phyloP scores from a whole-genome alignment of 768 basidiomycete genomes.

The Lactarius sp. region DNA sequence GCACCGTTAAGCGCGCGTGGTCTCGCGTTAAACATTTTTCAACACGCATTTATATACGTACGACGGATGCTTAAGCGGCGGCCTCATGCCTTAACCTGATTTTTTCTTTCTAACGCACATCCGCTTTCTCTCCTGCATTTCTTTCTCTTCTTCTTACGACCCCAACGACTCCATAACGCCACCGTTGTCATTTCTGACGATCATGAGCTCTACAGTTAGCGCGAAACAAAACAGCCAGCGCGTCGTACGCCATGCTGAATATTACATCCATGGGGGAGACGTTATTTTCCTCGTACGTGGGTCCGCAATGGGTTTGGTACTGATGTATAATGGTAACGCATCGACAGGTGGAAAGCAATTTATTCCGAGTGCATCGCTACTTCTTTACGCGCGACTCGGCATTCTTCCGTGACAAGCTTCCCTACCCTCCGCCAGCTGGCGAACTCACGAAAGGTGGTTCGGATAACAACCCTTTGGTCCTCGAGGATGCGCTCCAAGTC shows the following conservation, averaged over 20 bases:
- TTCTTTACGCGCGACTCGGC: constrained; percentile 59
- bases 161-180: constrained; percentile 1
- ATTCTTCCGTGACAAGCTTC: constrained; percentile 28
- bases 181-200: background rate
- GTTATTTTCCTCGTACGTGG: constrained; percentile 27
- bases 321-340: background rate
- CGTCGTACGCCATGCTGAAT: constrained; percentile 27
- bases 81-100: constrained; percentile 19
- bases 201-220: constrained; percentile 13
- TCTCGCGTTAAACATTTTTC: background rate
- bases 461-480: constrained; percentile 30
- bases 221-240: constrained; percentile 25
- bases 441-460: constrained; percentile 27
- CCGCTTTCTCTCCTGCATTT: background rate
- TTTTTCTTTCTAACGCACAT: constrained; percentile 9
- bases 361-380: constrained; percentile 57
- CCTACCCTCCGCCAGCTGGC: constrained; percentile 26
- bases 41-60: constrained; percentile 10
- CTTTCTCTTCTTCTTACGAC: constrained; percentile 1
- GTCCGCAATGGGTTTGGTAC: background rate
- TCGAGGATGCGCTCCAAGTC: constrained; percentile 40
- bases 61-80: constrained; percentile 9
- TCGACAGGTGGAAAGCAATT: constrained; percentile 49
- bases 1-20: background rate
- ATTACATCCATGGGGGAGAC: constrained; percentile 28